Evolutionary conservation across 192 early-diverging fungal genomes (phyloP), one percentile per base, ranked within the genome.

Genomic region (Allomyces macrogynus): DNA sequence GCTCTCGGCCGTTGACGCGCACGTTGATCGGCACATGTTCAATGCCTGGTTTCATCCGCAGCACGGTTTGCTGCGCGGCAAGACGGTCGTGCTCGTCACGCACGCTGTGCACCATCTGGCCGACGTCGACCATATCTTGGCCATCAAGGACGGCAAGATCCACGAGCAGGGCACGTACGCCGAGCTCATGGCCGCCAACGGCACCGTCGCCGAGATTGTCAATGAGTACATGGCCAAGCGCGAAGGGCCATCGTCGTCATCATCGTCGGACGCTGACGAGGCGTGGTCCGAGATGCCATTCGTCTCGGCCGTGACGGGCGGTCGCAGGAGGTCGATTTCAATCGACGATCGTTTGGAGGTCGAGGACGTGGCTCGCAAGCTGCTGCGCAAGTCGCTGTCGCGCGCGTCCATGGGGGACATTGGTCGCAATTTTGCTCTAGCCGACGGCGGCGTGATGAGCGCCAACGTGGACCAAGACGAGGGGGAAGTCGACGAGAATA

Each of bases 41-140:
- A 73, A 84, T 60, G 49, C 80, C 10, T 75, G 81, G 5, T 62
- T 84, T 61, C 78, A 82, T 18, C 74, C 44, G 7, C 25, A 72
- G 10, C 68, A 72, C 49, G 83, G 83, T 22, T 22, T 87, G 26
- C 66, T 94, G 49, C 74, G 69, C 1, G 79, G 75, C 62, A 91
- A 92, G 77, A 87, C 91, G 5, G 78, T 90, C 25, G 67, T 97
- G 23, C 69, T 97, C 64, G 87, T 92, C 2, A 93, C 92, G 0
- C 89, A 95, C 70, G 80, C 84, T 61, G 75, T 92, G 1, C 81
- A 87, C 65, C 74, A 86, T 62, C 67, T 97, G 61, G 86, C 88
- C 0, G 74, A 82, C 57, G 86, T 84, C 42, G 84, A 91, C 63
- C 82, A 80, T 61, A 73, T 95, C 3, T 64, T 91, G 16, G 73